Evolutionary conservation across 108 stramenopile species (phyloP), one percentile per base, ranked within the genome.

Genomic region (Mayamaea pseudoterrestris): DNA sequence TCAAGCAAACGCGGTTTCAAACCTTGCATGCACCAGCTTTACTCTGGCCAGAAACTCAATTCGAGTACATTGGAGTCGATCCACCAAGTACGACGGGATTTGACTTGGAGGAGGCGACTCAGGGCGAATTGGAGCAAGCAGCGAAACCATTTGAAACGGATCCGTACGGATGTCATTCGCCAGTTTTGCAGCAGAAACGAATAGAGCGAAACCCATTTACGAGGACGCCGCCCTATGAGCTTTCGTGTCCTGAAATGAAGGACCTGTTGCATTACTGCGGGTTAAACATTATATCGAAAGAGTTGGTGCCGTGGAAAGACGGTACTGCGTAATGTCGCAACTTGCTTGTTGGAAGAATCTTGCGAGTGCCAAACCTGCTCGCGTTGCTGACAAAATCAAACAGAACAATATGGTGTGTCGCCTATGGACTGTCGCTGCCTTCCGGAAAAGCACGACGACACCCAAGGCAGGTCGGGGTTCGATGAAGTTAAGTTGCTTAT

Each of bases 171-270:
- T 97, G 96, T 50, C 55, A 82, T 64, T 55, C 75, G 5, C 47
- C 47, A 13, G 60, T 79, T 3, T 67, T 97, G 36, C 71, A 71
- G 48, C 43, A 89, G 25, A 97, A 97, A 63, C 58, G 94, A 23
- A 61, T 54, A 40, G 58, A 59, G n/a, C 71, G 96, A 23, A 93
- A 97, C 58, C 96, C 96, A 5, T 97, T 92, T 48, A 34, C 57
- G 5, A 65, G 96, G 25, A 92, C 74, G 2, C 67, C 89, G 12
- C 92, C 93, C 2, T 97, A 97, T 52, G 63, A 56, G 32, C 27
- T 93, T 30, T 72, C 89, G 8, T 94, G 93, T 62, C 91, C 96
- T 0, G 94, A 94, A 27, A 81, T 97, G 75, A 70, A 58, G 36
- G 58, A 57, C 8, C 48, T 97, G 45, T 59, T 97, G 44, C 32